Evolutionary conservation across 1,139 yeast species (phyloP).

Genomic region (Blastobotrys petasosporus): DNA sequence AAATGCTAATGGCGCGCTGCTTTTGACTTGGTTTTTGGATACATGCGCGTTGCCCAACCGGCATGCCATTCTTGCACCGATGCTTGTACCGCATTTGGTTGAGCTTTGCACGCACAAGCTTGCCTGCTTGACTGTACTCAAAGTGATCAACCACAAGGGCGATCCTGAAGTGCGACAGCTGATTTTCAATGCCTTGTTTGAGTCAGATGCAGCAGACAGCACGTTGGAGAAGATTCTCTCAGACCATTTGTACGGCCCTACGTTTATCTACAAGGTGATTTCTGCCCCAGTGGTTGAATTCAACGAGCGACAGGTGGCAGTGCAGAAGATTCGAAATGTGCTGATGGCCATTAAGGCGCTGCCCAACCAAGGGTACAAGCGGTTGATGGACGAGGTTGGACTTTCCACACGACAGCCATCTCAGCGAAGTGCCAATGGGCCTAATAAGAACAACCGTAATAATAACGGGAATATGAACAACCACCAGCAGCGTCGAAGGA

Average conservation of each 20-base stretch:
- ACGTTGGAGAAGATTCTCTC: slow-evolving; percentile 46
- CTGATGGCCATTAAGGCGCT: slow-evolving; percentile 54
- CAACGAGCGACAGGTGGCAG: slow-evolving; percentile 52
- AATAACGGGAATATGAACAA: slow-evolving; percentile 10
- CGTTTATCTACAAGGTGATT: slow-evolving; percentile 74
- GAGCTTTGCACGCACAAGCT: slow-evolving; percentile 75
- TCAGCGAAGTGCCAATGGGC: slow-evolving; percentile 13
- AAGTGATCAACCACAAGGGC: slow-evolving; percentile 60
- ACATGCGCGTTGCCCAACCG: slow-evolving; percentile 65
- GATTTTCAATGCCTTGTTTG: slow-evolving; percentile 59
- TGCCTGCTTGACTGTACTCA: slow-evolving; percentile 77
- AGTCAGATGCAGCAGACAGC: slow-evolving; percentile 22
- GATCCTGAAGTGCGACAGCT: slow-evolving; percentile 57
- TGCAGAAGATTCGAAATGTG: slow-evolving; percentile 54
- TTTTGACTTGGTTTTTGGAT: slow-evolving; percentile 92
- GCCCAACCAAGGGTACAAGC: slow-evolving; percentile 67
- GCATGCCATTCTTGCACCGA: slow-evolving; percentile 50
- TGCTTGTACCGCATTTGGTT: slow-evolving; percentile 56
- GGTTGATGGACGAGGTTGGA: slow-evolving; percentile 91
- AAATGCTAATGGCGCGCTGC: slow-evolving; percentile 80
- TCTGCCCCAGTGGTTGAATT: slow-evolving; percentile 30
- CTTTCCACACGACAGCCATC: slow-evolving; percentile 33
- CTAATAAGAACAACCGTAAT: slow-evolving; percentile 11
- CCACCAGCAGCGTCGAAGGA: slow-evolving; percentile 7
- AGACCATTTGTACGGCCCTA: slow-evolving; percentile 68